A percentile compares a stretch with the other conserved stretches of the same genome.
Evolutionary conservation across 176 grass and related monocot species (phyloP).

Genomic region (Rhynchospora tenuis): DNA sequence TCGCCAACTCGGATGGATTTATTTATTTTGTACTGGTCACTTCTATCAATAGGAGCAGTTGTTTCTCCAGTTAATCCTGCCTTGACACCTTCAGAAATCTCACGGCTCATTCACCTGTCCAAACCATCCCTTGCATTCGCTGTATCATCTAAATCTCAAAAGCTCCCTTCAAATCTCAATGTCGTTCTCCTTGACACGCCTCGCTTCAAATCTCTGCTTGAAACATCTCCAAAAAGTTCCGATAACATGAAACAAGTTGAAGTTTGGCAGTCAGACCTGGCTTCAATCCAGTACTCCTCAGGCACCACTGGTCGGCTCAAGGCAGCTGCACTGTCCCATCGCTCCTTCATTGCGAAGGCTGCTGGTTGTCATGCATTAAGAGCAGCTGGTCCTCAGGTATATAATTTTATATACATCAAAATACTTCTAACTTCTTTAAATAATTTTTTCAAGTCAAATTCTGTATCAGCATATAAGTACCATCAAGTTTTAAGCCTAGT

Average conservation of each 20-base stretch:
- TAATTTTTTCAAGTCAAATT: background rate
- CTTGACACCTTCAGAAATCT: slow-evolving; percentile 25
- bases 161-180: slow-evolving; percentile 17
- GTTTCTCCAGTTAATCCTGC: slow-evolving; percentile 47
- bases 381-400: slow-evolving; percentile 1
- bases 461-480: background rate
- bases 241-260: background rate
- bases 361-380: background rate
- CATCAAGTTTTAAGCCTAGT: background rate
- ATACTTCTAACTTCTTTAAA: background rate
- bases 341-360: slow-evolving; percentile 21
- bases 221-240: background rate
- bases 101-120: slow-evolving; percentile 31
- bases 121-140: slow-evolving; percentile 37
- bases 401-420: background rate
- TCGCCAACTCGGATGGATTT: slow-evolving; percentile 30
- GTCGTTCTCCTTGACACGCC: slow-evolving; percentile 1
- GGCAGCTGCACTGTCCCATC: slow-evolving; percentile 32
- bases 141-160: background rate
- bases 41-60: slow-evolving; percentile 40
- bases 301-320: slow-evolving; percentile 36
- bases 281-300: slow-evolving; percentile 32
- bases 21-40: slow-evolving; percentile 43
- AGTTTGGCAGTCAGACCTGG: slow-evolving; percentile 25
- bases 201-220: background rate